Conservation (phyloP, 1,139 yeast genomes). For the Taphrina pruni region DNA sequence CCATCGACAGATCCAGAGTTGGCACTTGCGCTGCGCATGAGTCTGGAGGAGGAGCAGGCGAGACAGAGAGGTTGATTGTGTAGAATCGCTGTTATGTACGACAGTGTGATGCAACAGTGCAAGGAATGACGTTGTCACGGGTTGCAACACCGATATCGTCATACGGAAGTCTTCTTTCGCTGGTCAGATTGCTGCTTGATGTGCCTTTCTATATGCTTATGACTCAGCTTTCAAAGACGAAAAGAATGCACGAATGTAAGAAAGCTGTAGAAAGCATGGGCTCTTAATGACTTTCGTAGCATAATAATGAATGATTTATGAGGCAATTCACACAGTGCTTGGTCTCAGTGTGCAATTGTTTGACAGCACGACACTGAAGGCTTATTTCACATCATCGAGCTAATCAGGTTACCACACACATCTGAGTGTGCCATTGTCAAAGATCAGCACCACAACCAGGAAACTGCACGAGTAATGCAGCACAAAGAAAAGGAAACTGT, state of each 20-base stretch:
- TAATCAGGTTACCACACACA: too few species aligned
- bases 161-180: neutral
- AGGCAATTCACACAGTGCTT: neutral
- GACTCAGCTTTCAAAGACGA: too few species aligned
- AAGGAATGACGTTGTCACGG: neutral
- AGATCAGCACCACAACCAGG: neutral
- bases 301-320: neutral
- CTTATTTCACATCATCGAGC: too few species aligned
- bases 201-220: too few species aligned
- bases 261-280: neutral
- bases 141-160: too few species aligned
- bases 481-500: neutral
- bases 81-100: neutral
- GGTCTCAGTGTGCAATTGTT: too few species aligned
- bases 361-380: too few species aligned
- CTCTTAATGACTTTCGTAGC: neutral
- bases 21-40: constrained; percentile 87
- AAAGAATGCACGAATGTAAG: neutral
- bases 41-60: constrained; percentile 79
- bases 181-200: neutral
- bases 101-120: neutral
- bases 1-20: constrained; percentile 96
- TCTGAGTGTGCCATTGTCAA: too few species aligned
- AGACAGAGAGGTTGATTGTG: constrained; percentile 57
- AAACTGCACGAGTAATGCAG: neutral